Conservation (phyloP, 2,329 filamentous ascomycete species). For the Diplocarpon mali region DNA sequence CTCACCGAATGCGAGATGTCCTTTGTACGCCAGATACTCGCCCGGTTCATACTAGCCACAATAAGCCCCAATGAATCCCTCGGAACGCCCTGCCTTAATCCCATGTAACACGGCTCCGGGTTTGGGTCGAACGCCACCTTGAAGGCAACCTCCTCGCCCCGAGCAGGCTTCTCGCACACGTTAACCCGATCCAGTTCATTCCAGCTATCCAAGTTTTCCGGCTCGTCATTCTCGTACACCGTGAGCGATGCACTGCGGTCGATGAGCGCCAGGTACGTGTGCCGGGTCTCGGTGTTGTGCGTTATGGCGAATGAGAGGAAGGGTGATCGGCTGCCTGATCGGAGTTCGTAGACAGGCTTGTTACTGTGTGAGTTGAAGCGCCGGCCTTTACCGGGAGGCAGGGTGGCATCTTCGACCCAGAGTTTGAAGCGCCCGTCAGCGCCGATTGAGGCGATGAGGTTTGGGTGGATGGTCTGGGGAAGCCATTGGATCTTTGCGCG, state of each 20-base stretch:
- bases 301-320: slow-evolving; percentile 77
- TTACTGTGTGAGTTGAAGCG: slow-evolving; percentile 69
- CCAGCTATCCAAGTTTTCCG: slow-evolving; percentile 72
- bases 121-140: slow-evolving; percentile 82
- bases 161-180: slow-evolving; percentile 56
- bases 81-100: slow-evolving; percentile 70
- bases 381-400: slow-evolving; percentile 60
- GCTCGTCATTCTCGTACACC: slow-evolving; percentile 75
- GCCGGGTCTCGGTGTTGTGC: slow-evolving; percentile 63
- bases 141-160: slow-evolving; percentile 82
- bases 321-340: slow-evolving; percentile 29
- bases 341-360: slow-evolving; percentile 37
- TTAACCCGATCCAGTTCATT: slow-evolving; percentile 63
- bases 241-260: slow-evolving; percentile 71
- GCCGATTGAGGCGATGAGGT: slow-evolving; percentile 77
- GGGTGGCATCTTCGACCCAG: slow-evolving; percentile 83
- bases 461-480: slow-evolving; percentile 74
- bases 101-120: slow-evolving; percentile 65
- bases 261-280: slow-evolving; percentile 78
- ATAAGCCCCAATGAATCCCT: slow-evolving; percentile 70
- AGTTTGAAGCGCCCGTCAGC: slow-evolving; percentile 85
- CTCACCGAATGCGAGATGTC: slow-evolving; percentile 39
- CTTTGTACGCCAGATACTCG: slow-evolving; percentile 71
- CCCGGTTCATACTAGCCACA: slow-evolving; percentile 74
- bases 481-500: slow-evolving; percentile 73